Base-by-base conservation (phyloP, 2,329 filamentous ascomycete species). In the Talaromyces pinophilus region DNA sequence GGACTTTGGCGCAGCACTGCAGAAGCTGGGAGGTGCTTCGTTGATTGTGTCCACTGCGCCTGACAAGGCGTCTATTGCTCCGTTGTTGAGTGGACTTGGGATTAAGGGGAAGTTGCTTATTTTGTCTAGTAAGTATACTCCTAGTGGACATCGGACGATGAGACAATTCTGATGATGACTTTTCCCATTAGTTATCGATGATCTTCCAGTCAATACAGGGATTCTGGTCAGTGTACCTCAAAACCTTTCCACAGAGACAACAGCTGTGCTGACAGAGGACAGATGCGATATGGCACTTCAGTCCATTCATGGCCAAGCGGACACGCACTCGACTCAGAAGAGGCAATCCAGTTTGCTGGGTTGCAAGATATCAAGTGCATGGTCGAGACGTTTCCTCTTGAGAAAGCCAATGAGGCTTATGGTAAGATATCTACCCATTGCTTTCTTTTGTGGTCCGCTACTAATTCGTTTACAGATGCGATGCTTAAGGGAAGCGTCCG, bases 291-390 rank as follows among this genome's bases (percentile, higher is more conserved):
- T 35, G 85, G 81, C 2, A 67, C 81, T 22, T 82, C 77, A 1
- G 80, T 86, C 3, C 79, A 81, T 48, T 82, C 81, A 11, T 87
- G 85, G 85, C 84, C 84, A 0, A 78, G 77, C 11, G 84, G 85
- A 4, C 84, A 86, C 68, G 81, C 82, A 1, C 73, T 82, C 15
- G 85, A 87, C 69, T 77, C 74, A 7, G 83, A 86, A 70, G 84
- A 86, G 67, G 69, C 59, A 67, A 81, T 72, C 3, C 30, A 69
- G 10, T 72, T 72, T 59, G 66, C 70, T 1, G 67, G 64, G 6
- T 30, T 67, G 5, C 65, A 70, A 42, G 52, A 62, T n/a, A 66
- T 72, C 54, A 68, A 70, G 28, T 69, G 69, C 7, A 67, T 70
- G 46, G 28, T 69, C 2, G 69, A 69, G 63, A 67, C 63, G 19